Evolutionary conservation across 139 green algal genomes (phyloP).

Genomic region (Coccomyxa sp.): DNA sequence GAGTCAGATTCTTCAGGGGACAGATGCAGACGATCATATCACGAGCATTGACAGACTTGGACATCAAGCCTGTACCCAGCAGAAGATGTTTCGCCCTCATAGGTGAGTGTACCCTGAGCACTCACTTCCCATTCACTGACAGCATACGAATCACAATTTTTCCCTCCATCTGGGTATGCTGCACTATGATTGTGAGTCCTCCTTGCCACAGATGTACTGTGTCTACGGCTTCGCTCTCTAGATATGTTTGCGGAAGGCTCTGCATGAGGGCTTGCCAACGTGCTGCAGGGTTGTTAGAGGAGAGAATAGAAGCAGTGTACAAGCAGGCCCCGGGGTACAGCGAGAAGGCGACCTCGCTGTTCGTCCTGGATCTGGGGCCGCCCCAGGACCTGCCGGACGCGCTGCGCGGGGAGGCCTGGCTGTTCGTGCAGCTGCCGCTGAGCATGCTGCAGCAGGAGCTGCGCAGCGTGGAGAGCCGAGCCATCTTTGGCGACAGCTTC

Average conservation of each 20-base stretch:
- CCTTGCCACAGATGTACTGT: not conserved
- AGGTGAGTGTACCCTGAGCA: slow-evolving; percentile 62
- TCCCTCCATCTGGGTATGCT: too few relatives aligned
- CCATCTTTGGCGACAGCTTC: slow-evolving; percentile 65
- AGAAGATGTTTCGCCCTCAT: slow-evolving; percentile 89
- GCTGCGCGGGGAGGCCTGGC: slow-evolving; percentile 91
- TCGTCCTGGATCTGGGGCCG: slow-evolving; percentile 74
- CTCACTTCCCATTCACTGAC: too few relatives aligned
- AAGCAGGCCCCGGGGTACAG: slow-evolving; percentile 77
- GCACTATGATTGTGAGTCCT: too few relatives aligned
- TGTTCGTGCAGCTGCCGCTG: slow-evolving; percentile 95
- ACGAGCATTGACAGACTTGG: slow-evolving; percentile 83
- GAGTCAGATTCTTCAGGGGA: slow-evolving; percentile 86
- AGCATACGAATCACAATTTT: too few relatives aligned
- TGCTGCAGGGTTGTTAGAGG: slow-evolving; percentile 69
- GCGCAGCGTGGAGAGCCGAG: slow-evolving; percentile 30
- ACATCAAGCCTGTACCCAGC: slow-evolving; percentile 84
- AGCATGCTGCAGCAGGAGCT: slow-evolving; percentile 60
- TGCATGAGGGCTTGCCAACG: too few relatives aligned
- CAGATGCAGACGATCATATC: slow-evolving; percentile 99
- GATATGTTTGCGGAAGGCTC: not conserved
- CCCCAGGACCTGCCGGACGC: slow-evolving; percentile 88
- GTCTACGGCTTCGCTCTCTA: not conserved
- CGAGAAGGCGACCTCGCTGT: slow-evolving; percentile 67
- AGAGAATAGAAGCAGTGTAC: slow-evolving; percentile 88